Evolutionary conservation across 257 asterid genomes (phyloP).

Genomic region (Jacaranda mimosifolia): DNA sequence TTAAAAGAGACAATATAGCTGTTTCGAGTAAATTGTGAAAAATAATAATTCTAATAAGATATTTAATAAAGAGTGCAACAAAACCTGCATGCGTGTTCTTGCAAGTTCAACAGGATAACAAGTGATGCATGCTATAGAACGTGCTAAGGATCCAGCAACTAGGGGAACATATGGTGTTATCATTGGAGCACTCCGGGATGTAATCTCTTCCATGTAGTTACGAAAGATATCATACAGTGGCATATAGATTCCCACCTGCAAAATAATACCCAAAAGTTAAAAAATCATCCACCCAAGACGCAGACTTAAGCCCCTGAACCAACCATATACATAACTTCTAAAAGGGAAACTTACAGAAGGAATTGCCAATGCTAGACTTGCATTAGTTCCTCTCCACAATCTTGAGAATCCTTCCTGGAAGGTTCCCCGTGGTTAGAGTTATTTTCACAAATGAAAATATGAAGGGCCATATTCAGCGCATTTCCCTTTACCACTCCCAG

Average conservation of each 20-base stretch:
- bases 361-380: constrained; percentile 76
- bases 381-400: constrained; percentile 85
- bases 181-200: constrained; percentile 49
- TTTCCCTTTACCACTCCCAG: background rate
- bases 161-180: constrained; percentile 65
- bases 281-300: background rate
- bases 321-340: constrained; percentile 1
- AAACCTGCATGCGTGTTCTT: constrained; percentile 83
- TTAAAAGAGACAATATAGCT: background rate
- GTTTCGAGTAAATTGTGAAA: background rate
- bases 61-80: background rate
- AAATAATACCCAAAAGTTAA: background rate
- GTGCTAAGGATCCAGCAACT: constrained; percentile 75
- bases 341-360: constrained; percentile 63
- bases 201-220: constrained; percentile 56
- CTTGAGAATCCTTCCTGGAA: constrained; percentile 81
- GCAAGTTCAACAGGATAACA: constrained; percentile 82
- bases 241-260: constrained; percentile 79
- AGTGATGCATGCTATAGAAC: constrained; percentile 72
- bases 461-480: background rate
- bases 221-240: constrained; percentile 78
- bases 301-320: constrained; percentile 21
- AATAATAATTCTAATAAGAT: background rate
- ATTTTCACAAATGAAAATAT: constrained; percentile 14
- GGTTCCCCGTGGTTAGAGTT: constrained; percentile 33